These are phyloP conservation scores for Tolypocladium amazonense DNA, from an alignment of 2,329 filamentous ascomycete species.

Conservation along the genomic window DNA sequence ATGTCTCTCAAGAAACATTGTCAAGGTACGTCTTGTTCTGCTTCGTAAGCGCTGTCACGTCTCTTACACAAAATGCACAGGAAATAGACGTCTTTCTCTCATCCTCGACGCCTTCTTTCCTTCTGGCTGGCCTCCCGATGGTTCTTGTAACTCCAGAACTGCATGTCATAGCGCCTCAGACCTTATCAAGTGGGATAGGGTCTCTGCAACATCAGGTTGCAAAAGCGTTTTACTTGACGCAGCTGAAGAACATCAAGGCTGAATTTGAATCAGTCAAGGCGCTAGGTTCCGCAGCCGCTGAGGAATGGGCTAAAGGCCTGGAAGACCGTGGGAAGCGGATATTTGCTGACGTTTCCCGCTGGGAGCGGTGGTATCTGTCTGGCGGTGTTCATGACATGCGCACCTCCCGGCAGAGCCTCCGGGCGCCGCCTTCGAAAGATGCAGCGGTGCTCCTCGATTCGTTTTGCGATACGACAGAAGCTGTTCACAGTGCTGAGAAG, in stretches of 20 bases:
- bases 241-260: conserved; percentile 50
- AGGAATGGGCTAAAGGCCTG: conserved; percentile 74
- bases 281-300: conserved; percentile 57
- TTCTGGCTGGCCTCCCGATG: conserved; percentile 61
- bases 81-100: conserved; percentile 61
- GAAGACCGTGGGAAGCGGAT: conserved; percentile 49
- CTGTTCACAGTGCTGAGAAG: neutral
- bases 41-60: conserved; percentile 8
- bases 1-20: conserved; percentile 50
- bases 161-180: conserved; percentile 46
- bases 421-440: neutral
- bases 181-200: conserved; percentile 40
- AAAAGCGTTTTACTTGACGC: conserved; percentile 55
- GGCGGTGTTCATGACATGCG: conserved; percentile 30
- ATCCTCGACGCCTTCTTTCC: conserved; percentile 43
- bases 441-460: neutral
- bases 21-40: conserved; percentile 46
- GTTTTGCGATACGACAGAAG: neutral
- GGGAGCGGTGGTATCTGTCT: conserved; percentile 61
- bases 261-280: conserved; percentile 54
- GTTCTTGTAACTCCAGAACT: conserved; percentile 52
- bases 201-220: conserved; percentile 39
- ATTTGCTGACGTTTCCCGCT: conserved; percentile 53
- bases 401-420: conserved; percentile 5
- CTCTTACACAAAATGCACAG: conserved; percentile 31